phyloP scores from a whole-genome alignment of 2,329 filamentous ascomycete genomes.

The Xylaria sp. region DNA sequence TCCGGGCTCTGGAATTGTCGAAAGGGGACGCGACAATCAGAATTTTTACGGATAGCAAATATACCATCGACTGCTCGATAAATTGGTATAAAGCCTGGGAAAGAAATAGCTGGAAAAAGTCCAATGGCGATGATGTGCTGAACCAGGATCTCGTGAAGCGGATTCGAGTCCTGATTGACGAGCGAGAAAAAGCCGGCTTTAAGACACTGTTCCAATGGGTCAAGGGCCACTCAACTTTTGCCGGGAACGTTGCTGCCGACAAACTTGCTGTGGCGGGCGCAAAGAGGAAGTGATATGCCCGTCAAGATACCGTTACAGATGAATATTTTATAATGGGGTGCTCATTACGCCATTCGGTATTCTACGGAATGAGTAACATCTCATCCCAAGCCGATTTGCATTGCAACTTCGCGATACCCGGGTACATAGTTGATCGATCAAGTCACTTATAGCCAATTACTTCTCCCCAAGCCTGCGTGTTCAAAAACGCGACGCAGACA shows the following conservation, averaged over 20 bases:
- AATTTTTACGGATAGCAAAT: constrained; percentile 90
- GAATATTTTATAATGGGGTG: not conserved
- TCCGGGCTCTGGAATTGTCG: constrained; percentile 81
- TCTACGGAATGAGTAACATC: not conserved
- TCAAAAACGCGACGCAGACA: constrained; percentile 1
- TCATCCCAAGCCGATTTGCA: not conserved
- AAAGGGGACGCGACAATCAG: constrained; percentile 73
- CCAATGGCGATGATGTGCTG: constrained; percentile 77
- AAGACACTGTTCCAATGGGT: constrained; percentile 85
- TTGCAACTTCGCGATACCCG: constrained; percentile 21
- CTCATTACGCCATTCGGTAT: constrained; percentile 1
- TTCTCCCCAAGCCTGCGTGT: not conserved
- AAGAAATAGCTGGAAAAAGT: constrained; percentile 76
- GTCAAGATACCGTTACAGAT: not conserved
- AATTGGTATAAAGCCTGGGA: constrained; percentile 85
- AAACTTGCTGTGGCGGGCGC: constrained; percentile 76
- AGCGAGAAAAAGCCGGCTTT: constrained; percentile 68
- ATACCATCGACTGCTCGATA: constrained; percentile 89
- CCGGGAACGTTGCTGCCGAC: constrained; percentile 85
- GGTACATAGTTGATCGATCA: constrained; percentile 18
- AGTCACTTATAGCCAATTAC: not conserved
- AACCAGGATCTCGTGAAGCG: constrained; percentile 86
- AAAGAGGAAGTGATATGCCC: constrained; percentile 25
- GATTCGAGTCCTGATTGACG: constrained; percentile 75
- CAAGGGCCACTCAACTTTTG: constrained; percentile 80